A percentile compares a stretch with the other conserved stretches of the same genome.
Conservation (phyloP, 306 rosid genomes). For the barrel medic (Medicago truncatula) region DNA sequence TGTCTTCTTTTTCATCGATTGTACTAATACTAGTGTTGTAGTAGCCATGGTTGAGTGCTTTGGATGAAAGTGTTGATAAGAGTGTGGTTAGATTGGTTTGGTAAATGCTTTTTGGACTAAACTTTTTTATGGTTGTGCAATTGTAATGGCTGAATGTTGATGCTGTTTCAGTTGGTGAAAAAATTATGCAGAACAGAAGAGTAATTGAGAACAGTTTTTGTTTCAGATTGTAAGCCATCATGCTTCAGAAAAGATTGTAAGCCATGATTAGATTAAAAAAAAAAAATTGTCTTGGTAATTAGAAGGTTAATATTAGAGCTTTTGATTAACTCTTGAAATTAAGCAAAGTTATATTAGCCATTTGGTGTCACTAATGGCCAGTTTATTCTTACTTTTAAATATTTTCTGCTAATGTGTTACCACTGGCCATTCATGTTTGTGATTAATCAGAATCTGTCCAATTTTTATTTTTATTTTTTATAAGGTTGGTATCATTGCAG, state of each 20-base stretch:
- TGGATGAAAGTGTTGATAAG: constrained; percentile 28
- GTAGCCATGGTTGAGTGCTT: constrained; percentile 16
- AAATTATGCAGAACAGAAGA: constrained; percentile 21
- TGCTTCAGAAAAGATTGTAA: not conserved
- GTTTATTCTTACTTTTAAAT: not conserved
- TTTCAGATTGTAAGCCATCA: constrained; percentile 12
- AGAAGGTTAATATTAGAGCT: constrained; percentile 7
- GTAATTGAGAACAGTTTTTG: constrained; percentile 18
- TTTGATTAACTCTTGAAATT: constrained; percentile 8
- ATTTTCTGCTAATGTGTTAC: not conserved
- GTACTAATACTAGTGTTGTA: constrained; percentile 14
- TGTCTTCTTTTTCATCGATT: not conserved
- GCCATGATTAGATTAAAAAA: constrained; percentile 11
- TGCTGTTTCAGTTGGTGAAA: constrained; percentile 27
- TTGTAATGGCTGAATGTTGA: constrained; percentile 30
- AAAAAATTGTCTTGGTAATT: not conserved
- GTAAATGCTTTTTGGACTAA: constrained; percentile 35
- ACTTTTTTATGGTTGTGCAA: constrained; percentile 28
- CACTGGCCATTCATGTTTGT: constrained; percentile 14
- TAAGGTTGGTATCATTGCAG: not conserved
- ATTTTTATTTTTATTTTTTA: not conserved
- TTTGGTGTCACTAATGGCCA: constrained; percentile 19
- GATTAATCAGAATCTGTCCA: not conserved
- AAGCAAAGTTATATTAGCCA: not conserved
- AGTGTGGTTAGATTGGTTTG: constrained; percentile 24